Percentiles rank a stretch among this genome's conserved stretches.
phyloP scores from a whole-genome alignment of 2,329 filamentous ascomycete species.

The Penicillium sp. region DNA sequence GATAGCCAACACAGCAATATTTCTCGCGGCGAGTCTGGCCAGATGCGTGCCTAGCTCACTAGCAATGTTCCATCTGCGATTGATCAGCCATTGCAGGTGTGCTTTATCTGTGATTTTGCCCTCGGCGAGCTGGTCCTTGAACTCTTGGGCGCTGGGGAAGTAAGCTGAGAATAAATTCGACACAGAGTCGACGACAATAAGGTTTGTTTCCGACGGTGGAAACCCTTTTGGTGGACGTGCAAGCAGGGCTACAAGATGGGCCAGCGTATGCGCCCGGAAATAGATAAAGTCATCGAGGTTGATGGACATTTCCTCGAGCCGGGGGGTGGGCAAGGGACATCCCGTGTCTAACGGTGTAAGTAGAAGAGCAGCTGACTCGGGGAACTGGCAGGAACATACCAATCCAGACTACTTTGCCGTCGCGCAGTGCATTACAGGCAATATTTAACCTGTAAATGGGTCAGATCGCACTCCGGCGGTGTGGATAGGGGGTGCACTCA shows the following conservation, averaged over 20 bases:
- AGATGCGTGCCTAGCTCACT: conserved; percentile 60
- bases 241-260: conserved; percentile 69
- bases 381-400: conserved; percentile 53
- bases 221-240: conserved; percentile 63
- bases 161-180: conserved; percentile 73
- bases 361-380: not conserved
- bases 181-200: conserved; percentile 75
- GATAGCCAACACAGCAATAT: conserved; percentile 70
- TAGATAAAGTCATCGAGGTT: conserved; percentile 59
- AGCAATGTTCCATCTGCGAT: conserved; percentile 58
- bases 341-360: conserved; percentile 44
- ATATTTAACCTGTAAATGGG: conserved; percentile 64
- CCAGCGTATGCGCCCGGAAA: conserved; percentile 57
- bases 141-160: conserved; percentile 60
- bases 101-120: conserved; percentile 41
- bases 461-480: conserved; percentile 12
- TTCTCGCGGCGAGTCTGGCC: conserved; percentile 70
- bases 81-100: conserved; percentile 35
- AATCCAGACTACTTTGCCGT: conserved; percentile 72
- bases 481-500: conserved; percentile 45
- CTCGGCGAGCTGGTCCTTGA: conserved; percentile 28
- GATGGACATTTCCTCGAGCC: conserved; percentile 49
- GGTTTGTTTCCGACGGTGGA: conserved; percentile 59
- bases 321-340: conserved; percentile 46
- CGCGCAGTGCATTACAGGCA: conserved; percentile 60